These are phyloP conservation scores for Aspergillus sclerotioniger DNA, from an alignment of 495 filamentous ascomycete genomes.

Conservation along the genomic window DNA sequence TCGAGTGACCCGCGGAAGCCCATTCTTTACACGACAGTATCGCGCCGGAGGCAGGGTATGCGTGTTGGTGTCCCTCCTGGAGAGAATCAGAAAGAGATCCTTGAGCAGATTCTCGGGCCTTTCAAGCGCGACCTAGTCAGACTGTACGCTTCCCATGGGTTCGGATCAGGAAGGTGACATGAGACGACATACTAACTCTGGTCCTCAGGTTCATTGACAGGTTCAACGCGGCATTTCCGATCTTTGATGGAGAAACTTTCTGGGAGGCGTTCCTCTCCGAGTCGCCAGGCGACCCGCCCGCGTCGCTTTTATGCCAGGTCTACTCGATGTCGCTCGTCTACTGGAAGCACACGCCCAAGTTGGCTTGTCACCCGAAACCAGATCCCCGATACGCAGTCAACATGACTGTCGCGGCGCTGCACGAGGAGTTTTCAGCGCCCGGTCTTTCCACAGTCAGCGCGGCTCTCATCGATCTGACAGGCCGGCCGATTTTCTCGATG, in stretches of 20 bases:
- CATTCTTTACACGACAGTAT: slow-evolving; percentile 47
- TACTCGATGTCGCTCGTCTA: slow-evolving; percentile 53
- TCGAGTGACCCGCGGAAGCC: slow-evolving; percentile 49
- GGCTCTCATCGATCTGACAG: slow-evolving; percentile 48
- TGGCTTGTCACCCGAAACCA: slow-evolving; percentile 46
- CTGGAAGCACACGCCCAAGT: slow-evolving; percentile 47
- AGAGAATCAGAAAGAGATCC: slow-evolving; percentile 52
- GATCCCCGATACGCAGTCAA: slow-evolving; percentile 52
- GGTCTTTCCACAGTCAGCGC: slow-evolving; percentile 51
- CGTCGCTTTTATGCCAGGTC: slow-evolving; percentile 51
- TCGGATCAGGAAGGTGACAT: not conserved
- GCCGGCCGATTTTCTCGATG: slow-evolving; percentile 52
- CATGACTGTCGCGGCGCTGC: slow-evolving; percentile 50
- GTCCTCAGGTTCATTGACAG: slow-evolving; percentile 45
- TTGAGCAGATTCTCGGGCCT: slow-evolving; percentile 54
- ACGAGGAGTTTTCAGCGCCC: slow-evolving; percentile 51
- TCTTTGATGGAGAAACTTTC: slow-evolving; percentile 51
- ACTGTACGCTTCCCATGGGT: slow-evolving; percentile 36
- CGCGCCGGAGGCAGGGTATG: slow-evolving; percentile 47
- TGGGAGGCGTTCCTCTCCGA: slow-evolving; percentile 46
- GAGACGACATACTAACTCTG: slow-evolving; percentile 7
- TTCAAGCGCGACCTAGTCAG: slow-evolving; percentile 50
- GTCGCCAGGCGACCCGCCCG: slow-evolving; percentile 41
- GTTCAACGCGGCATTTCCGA: slow-evolving; percentile 53
- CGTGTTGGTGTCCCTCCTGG: slow-evolving; percentile 47